A percentile compares a stretch with the other conserved stretches of the same genome.
Conservation (phyloP, 148 eudicot species). For the Hydrangea macrophylla region DNA sequence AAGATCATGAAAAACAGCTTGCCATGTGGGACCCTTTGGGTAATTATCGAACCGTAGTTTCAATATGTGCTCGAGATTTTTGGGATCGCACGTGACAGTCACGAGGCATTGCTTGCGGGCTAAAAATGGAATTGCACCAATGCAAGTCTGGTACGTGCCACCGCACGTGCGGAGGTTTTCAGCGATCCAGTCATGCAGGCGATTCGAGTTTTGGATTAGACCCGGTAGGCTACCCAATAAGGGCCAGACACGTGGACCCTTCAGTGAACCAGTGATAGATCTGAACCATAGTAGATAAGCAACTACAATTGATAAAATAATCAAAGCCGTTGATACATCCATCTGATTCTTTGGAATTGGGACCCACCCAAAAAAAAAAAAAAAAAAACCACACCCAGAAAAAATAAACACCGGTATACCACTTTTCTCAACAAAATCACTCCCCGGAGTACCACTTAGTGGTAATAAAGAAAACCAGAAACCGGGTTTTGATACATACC, state of each 20-base stretch:
- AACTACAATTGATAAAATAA: conserved; percentile 33
- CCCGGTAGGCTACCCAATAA: conserved; percentile 79
- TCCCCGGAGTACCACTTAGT: background rate
- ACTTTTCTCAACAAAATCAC: background rate
- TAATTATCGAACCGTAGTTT: conserved; percentile 78
- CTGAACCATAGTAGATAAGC: conserved; percentile 74
- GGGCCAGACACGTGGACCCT: conserved; percentile 88
- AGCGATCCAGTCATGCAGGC: conserved; percentile 90
- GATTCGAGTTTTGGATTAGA: conserved; percentile 51
- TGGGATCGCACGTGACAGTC: conserved; percentile 95
- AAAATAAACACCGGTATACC: background rate
- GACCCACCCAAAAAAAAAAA: background rate
- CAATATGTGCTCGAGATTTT: conserved; percentile 78
- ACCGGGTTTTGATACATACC: background rate
- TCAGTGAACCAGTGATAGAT: conserved; percentile 36
- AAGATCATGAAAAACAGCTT: conserved; percentile 82
- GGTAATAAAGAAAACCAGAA: background rate
- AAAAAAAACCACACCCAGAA: background rate
- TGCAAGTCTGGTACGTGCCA: conserved; percentile 90
- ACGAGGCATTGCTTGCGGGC: conserved; percentile 79
- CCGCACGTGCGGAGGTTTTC: conserved; percentile 80
- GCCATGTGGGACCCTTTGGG: conserved; percentile 98
- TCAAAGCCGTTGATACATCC: conserved; percentile 47
- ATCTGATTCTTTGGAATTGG: conserved; percentile 21
- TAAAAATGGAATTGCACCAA: conserved; percentile 55